Percentiles rank a stretch among this genome's conserved stretches.
Conservation (phyloP, 306 rosid species). For the Malus sylvestris region DNA sequence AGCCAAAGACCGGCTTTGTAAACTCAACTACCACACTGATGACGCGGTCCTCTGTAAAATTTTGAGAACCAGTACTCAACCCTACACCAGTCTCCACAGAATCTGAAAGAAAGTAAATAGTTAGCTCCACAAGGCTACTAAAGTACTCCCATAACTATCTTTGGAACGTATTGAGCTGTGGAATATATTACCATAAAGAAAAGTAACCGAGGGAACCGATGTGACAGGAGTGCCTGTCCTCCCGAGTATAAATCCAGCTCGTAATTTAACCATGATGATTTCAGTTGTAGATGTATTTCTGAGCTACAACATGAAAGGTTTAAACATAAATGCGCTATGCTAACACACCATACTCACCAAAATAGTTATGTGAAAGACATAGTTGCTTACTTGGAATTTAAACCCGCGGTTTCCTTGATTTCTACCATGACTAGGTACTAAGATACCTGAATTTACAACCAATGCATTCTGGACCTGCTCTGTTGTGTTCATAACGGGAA, state of each 20-base stretch:
- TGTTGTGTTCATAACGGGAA: slow-evolving; percentile 49
- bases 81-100: slow-evolving; percentile 34
- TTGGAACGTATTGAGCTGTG: background rate
- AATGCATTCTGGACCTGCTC: slow-evolving; percentile 41
- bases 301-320: slow-evolving; percentile 28
- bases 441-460: slow-evolving; percentile 32
- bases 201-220: slow-evolving; percentile 40
- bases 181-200: slow-evolving; percentile 47
- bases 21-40: slow-evolving; percentile 53
- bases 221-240: slow-evolving; percentile 51
- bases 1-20: slow-evolving; percentile 66
- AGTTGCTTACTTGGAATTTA: slow-evolving; percentile 41
- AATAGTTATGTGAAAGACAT: background rate
- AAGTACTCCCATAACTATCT: background rate
- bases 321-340: background rate
- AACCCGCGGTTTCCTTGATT: slow-evolving; percentile 37
- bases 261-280: slow-evolving; percentile 37
- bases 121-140: slow-evolving; percentile 6
- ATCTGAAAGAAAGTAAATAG: slow-evolving; percentile 25
- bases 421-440: slow-evolving; percentile 28
- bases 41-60: slow-evolving; percentile 31
- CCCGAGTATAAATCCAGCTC: slow-evolving; percentile 33
- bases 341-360: background rate
- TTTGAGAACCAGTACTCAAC: slow-evolving; percentile 44
- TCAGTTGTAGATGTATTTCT: slow-evolving; percentile 33